Evolutionary conservation across 768 basidiomycete genomes (phyloP).

Genomic region (Lactarius deliciosus): DNA sequence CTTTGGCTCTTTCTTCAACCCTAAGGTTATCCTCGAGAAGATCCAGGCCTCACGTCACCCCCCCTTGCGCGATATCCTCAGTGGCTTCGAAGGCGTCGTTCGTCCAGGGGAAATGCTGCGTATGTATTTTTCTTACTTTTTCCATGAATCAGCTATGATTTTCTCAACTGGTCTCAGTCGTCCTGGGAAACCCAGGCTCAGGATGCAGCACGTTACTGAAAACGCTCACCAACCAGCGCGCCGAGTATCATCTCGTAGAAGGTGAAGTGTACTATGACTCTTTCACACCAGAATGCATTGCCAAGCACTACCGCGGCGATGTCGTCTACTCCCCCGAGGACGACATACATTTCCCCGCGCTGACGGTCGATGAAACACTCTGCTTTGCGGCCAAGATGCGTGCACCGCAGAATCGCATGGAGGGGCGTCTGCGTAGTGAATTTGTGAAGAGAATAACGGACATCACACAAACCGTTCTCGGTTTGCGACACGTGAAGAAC

Average conservation of each 20-base stretch:
- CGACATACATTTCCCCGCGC: conserved; percentile 78
- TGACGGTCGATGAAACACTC: conserved; percentile 79
- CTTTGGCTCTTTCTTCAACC: conserved; percentile 61
- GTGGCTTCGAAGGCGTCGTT: conserved; percentile 55
- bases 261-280: conserved; percentile 85
- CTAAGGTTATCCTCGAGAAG: conserved; percentile 42
- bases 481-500: conserved; percentile 72
- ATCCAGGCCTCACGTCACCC: conserved; percentile 56
- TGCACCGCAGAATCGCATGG: conserved; percentile 54
- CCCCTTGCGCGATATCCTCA: conserved; percentile 53
- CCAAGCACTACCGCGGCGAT: conserved; percentile 73
- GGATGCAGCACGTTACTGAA: conserved; percentile 89
- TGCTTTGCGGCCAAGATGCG: conserved; percentile 66
- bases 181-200: conserved; percentile 68
- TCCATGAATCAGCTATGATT: neutral
- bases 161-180: neutral
- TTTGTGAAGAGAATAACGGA: conserved; percentile 49
- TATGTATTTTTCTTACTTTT: conserved; percentile 38
- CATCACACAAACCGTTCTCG: conserved; percentile 69
- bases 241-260: conserved; percentile 57
- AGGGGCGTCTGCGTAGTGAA: conserved; percentile 43
- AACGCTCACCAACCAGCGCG: conserved; percentile 72
- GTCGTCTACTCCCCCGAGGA: conserved; percentile 63
- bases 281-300: conserved; percentile 73
- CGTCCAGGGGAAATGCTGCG: conserved; percentile 69